phyloP scores from a whole-genome alignment of 352 stramenopile genomes.

The Globisporangium perplexum region DNA sequence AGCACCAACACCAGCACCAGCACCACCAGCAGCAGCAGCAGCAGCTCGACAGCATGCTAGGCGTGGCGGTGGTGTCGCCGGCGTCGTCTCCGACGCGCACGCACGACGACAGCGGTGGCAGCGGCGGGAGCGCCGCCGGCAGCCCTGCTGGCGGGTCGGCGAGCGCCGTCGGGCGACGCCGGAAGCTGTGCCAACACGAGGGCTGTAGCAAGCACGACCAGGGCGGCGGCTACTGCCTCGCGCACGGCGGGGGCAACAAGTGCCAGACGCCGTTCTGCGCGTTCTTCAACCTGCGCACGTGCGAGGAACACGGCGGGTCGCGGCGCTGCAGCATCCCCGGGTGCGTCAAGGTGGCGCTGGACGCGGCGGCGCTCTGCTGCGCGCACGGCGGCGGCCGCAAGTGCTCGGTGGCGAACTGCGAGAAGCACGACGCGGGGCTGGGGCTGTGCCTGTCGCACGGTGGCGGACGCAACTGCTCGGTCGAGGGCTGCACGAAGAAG shows the following conservation, averaged over 20 bases:
- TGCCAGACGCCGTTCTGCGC: constrained; percentile 70
- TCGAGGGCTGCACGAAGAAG: constrained; percentile 62
- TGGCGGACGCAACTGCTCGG: constrained; percentile 54
- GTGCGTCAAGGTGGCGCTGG: constrained; percentile 49
- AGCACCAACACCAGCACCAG: not conserved
- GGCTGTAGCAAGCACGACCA: constrained; percentile 58
- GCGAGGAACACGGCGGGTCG: constrained; percentile 65
- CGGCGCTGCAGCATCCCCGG: constrained; percentile 52
- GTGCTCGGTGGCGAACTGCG: constrained; percentile 63
- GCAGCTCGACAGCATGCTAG: constrained; percentile 6
- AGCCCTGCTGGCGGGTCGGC: not conserved
- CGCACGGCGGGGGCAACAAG: constrained; percentile 58
- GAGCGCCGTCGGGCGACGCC: not conserved
- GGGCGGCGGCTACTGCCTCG: constrained; percentile 56
- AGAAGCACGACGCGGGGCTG: constrained; percentile 64
- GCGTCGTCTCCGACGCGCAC: not conserved
- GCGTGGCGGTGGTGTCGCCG: constrained; percentile 1
- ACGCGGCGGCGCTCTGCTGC: constrained; percentile 45
- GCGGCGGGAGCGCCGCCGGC: not conserved
- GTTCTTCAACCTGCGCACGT: constrained; percentile 67
- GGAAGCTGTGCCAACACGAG: constrained; percentile 35
- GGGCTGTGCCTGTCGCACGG: constrained; percentile 67
- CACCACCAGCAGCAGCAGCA: constrained; percentile 6
- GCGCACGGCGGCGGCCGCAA: constrained; percentile 63
- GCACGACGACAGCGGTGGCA: not conserved